Evolutionary conservation across 305 asterid genomes (phyloP), one percentile per base, ranked within the genome.

Genomic region (Solanum chacoense): DNA sequence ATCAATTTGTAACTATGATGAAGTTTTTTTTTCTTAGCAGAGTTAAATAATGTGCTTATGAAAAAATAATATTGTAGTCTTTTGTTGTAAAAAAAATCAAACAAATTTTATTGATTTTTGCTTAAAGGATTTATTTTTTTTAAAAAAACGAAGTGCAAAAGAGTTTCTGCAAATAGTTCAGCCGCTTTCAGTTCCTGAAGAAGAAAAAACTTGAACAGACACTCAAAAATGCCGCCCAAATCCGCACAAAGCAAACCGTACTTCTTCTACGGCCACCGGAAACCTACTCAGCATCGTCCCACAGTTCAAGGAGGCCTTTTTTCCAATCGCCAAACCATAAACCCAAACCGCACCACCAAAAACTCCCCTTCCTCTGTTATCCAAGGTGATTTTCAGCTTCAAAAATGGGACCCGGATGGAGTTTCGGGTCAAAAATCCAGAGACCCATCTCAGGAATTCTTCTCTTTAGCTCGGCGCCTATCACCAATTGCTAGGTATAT

Each of bases 241-340:
- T 38, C 93, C 20, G 93, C 94, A 73, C 88, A 92, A 11, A 88
- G 34, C 40, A 94, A 94, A 55, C 95, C 98, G 22, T 96, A 96
- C 94, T 94, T 97, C 92, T 97, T 92, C 93, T 94, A 94, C 89
- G 99, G 99, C 88, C 99, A 96, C 94, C 98, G 98, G 22, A 94
- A 93, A 45, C 96, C 98, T 85, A 90, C 96, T 89, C 98, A 95
- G 89, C 92, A 94, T 93, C 95, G 97, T 75, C 98, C 98, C 84
- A 93, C 98, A 80, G 98, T 97, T 38, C 96, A 92, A 42, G 99
- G 99, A n/a, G 98, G 98, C 87, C 90, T 93, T 40, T 95, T 97
- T 92, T 90, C 98, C 91, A 96, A 95, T 93, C 98, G 98, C 89
- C 96, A 92, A 78, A 88, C 92, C 50, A 5, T 92, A 65, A 92